These are phyloP conservation scores for Berkeleyomyces rouxiae DNA, from an alignment of 2,329 filamentous ascomycete genomes.

Conservation along the genomic window DNA sequence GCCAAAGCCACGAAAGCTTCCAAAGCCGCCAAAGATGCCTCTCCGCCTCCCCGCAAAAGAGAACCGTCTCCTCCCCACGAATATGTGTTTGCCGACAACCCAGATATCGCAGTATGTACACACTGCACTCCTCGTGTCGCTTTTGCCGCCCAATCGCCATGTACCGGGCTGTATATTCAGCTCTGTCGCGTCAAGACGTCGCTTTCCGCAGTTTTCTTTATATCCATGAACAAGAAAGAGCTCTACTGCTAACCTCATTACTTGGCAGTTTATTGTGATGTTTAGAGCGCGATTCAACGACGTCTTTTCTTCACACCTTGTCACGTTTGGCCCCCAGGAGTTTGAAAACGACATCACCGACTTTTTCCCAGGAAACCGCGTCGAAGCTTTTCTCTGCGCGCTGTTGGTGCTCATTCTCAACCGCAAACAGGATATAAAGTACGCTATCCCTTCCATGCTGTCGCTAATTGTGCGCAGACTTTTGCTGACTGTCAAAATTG, in stretches of 20 bases:
- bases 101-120: constrained; percentile 72
- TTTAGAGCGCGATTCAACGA: constrained; percentile 89
- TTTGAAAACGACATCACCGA: constrained; percentile 76
- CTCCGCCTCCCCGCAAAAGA: constrained; percentile 58
- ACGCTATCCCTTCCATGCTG: constrained; percentile 18
- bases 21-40: constrained; percentile 35
- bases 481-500: not conserved
- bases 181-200: constrained; percentile 32
- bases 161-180: constrained; percentile 28
- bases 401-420: constrained; percentile 78
- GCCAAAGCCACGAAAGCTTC: constrained; percentile 14
- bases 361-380: constrained; percentile 60
- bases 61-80: constrained; percentile 81
- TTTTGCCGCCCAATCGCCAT: constrained; percentile 6
- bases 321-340: constrained; percentile 88
- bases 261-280: constrained; percentile 80
- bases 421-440: constrained; percentile 98
- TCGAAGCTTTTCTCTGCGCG: constrained; percentile 78
- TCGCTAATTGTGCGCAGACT: not conserved
- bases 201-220: constrained; percentile 15
- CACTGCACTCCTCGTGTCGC: not conserved
- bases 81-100: constrained; percentile 76
- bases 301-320: constrained; percentile 69
- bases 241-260: constrained; percentile 19
- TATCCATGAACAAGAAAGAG: not conserved